Percentiles rank a stretch among this genome's conserved stretches.
Conservation (phyloP, 2,329 filamentous ascomycete species). For the Fusarium neocosmosporiellum region DNA sequence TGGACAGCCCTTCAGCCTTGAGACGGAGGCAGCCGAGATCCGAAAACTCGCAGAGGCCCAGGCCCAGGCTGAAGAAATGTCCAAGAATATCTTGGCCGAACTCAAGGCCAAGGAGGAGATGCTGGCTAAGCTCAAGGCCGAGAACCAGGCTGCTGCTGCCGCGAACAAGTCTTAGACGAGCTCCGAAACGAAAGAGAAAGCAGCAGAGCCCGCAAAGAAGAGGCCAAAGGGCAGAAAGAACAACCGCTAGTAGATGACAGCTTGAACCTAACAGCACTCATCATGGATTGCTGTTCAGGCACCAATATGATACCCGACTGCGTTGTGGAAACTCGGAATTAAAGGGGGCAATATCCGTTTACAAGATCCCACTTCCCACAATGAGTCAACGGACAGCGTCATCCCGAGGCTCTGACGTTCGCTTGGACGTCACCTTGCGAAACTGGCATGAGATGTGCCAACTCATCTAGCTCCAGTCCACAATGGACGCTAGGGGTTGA, state of each 20-base stretch:
- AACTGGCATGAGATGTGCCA: background rate
- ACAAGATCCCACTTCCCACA: background rate
- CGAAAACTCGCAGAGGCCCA: constrained; percentile 72
- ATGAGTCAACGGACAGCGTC: background rate
- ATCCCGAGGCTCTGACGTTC: background rate
- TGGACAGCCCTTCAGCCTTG: constrained; percentile 77
- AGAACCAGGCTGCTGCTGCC: constrained; percentile 60
- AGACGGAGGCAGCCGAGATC: constrained; percentile 74
- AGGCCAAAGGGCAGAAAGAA: constrained; percentile 2
- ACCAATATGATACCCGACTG: background rate
- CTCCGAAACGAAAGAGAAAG: constrained; percentile 5
- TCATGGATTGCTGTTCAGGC: background rate
- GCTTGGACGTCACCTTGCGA: background rate
- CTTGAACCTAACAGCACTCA: background rate
- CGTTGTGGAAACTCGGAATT: background rate
- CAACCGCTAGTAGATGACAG: background rate
- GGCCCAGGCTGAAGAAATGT: constrained; percentile 71
- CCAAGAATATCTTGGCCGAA: constrained; percentile 67
- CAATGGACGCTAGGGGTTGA: background rate
- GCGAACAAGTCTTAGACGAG: constrained; percentile 45
- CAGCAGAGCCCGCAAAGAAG: background rate
- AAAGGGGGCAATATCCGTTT: background rate
- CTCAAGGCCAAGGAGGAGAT: constrained; percentile 73
- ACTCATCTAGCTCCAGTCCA: background rate
- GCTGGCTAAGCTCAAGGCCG: constrained; percentile 70